Percentiles rank a stretch among this genome's conserved stretches.
Evolutionary conservation across 108 stramenopile species (phyloP).

Genomic region (Fistulifera pelliculosa): DNA sequence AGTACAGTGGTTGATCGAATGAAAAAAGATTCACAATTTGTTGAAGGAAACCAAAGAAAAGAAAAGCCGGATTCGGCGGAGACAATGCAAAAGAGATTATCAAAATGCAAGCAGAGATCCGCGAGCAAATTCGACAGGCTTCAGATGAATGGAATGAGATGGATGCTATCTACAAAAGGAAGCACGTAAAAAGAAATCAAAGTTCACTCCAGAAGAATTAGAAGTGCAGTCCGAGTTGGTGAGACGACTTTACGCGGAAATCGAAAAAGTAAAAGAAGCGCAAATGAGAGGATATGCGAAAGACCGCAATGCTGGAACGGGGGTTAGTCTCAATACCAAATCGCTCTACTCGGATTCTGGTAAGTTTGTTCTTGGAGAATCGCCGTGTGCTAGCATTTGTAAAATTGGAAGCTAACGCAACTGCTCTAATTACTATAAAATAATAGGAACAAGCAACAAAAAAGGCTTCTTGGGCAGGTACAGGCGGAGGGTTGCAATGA

Average conservation of each 20-base stretch:
- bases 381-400: no score
- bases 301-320: conserved; percentile 29
- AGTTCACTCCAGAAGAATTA: conserved; percentile 81
- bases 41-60: conserved; percentile 45
- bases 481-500: conserved; percentile 36
- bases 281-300: conserved; percentile 68
- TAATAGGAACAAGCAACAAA: not conserved
- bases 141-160: conserved; percentile 79
- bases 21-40: conserved; percentile 37
- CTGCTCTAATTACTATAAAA: not conserved
- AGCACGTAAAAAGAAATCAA: conserved; percentile 75
- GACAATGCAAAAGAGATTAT: conserved; percentile 78
- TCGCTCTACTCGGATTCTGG: conserved; percentile 28
- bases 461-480: conserved; percentile 7
- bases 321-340: conserved; percentile 46
- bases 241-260: conserved; percentile 59
- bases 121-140: conserved; percentile 64
- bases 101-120: conserved; percentile 64
- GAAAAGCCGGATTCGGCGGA: conserved; percentile 42
- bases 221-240: conserved; percentile 71
- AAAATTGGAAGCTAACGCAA: no score
- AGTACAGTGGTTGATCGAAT: conserved; percentile 59
- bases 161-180: conserved; percentile 79
- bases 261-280: conserved; percentile 74
- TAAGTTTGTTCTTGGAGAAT: conserved; percentile 3